phyloP scores from a whole-genome alignment of 1,284 basidiomycete genomes.

The Apiotrichum veenhuisii region DNA sequence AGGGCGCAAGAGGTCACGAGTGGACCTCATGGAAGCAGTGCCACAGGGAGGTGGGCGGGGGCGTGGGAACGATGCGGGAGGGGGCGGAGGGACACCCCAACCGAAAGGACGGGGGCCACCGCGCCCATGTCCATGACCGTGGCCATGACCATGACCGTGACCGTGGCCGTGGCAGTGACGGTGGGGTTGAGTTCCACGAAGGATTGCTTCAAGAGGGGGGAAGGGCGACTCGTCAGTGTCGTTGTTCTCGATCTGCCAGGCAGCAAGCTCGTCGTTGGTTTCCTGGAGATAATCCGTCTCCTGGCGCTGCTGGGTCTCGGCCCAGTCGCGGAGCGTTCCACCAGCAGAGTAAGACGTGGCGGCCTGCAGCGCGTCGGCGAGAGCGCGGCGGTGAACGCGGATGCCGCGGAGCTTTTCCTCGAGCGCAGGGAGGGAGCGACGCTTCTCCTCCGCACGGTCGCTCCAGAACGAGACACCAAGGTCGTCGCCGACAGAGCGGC shows the following conservation, averaged over 20 bases:
- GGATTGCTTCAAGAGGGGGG: slow-evolving; percentile 39
- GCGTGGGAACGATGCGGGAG: neutral
- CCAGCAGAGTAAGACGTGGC: slow-evolving; percentile 12
- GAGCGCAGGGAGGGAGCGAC: slow-evolving; percentile 23
- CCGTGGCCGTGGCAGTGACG: neutral
- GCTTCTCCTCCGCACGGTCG: slow-evolving; percentile 39
- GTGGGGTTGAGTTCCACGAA: slow-evolving; percentile 13
- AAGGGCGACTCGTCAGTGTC: slow-evolving; percentile 21
- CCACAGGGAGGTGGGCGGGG: neutral
- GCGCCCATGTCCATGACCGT: no score
- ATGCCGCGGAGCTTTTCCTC: slow-evolving; percentile 21
- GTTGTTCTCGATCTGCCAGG: slow-evolving; percentile 32
- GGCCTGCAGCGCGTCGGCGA: slow-evolving; percentile 31
- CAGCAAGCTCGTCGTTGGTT: slow-evolving; percentile 38
- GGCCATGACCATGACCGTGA: no score
- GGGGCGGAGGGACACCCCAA: neutral
- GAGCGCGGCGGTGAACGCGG: slow-evolving; percentile 20
- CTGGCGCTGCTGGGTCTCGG: slow-evolving; percentile 19
- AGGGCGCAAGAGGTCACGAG: slow-evolving; percentile 14
- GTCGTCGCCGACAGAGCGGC: slow-evolving; percentile 26
- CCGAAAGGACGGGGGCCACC: neutral
- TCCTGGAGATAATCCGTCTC: slow-evolving; percentile 10
- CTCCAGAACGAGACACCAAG: slow-evolving; percentile 38
- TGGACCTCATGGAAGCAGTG: slow-evolving; percentile 1
- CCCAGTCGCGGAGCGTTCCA: slow-evolving; percentile 25